These are phyloP conservation scores for Boletellus deceptivus DNA, from an alignment of 1,284 basidiomycete genomes.

Conservation along the genomic window DNA sequence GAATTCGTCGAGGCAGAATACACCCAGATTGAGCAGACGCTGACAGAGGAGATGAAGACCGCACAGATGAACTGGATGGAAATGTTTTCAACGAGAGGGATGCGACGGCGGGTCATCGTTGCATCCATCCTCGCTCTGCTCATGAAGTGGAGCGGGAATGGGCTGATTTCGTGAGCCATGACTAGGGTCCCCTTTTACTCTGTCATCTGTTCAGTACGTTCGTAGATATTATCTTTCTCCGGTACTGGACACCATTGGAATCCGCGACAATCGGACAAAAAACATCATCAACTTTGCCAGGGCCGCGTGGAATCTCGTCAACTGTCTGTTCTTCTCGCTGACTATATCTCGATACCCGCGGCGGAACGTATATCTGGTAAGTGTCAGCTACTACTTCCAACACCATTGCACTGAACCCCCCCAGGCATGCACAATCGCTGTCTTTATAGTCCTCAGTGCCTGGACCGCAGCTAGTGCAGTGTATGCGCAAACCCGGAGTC, in stretches of 20 bases:
- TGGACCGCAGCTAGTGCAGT: not conserved
- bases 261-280: conserved; percentile 18
- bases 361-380: conserved; percentile 14
- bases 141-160: conserved; percentile 40
- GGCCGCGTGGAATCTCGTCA: conserved; percentile 10
- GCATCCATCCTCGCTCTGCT: conserved; percentile 39
- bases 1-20: conserved; percentile 18
- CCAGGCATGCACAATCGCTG: not conserved
- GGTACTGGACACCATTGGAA: conserved; percentile 16
- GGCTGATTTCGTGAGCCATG: conserved; percentile 6
- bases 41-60: conserved; percentile 8
- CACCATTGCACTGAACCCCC: not conserved
- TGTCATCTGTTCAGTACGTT: not conserved
- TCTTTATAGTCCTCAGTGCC: not conserved
- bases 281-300: conserved; percentile 12
- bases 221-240: conserved; percentile 14
- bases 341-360: conserved; percentile 14
- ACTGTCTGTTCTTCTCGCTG: conserved; percentile 2
- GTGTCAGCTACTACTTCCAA: not conserved
- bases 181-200: not conserved
- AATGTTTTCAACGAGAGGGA: conserved; percentile 7
- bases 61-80: not conserved
- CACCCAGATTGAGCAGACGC: conserved; percentile 32
- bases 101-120: conserved; percentile 8
- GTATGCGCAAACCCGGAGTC: not conserved